phyloP scores from a whole-genome alignment of 495 filamentous ascomycete genomes.

The Neohortaea acidophila region DNA sequence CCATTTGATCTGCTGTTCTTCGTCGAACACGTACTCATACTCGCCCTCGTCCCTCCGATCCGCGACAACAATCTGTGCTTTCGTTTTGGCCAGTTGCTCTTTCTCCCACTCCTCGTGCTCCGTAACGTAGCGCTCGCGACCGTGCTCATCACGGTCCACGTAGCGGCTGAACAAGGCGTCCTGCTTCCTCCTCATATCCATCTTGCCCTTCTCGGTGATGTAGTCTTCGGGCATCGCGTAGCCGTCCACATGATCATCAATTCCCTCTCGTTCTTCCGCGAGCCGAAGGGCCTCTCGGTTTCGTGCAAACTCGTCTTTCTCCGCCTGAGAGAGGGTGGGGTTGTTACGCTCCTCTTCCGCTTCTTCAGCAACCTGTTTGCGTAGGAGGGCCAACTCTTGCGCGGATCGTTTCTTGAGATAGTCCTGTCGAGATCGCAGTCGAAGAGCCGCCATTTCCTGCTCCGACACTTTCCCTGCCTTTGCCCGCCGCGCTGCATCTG shows the following conservation, averaged over 20 bases:
- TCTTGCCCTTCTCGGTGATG: slow-evolving; percentile 81
- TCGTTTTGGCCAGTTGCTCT: slow-evolving; percentile 79
- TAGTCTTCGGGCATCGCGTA: slow-evolving; percentile 92
- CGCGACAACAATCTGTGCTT: slow-evolving; percentile 61
- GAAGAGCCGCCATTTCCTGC: slow-evolving; percentile 51
- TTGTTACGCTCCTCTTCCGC: slow-evolving; percentile 66
- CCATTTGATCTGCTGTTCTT: slow-evolving; percentile 76
- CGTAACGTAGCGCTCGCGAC: slow-evolving; percentile 78
- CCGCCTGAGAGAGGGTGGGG: slow-evolving; percentile 53
- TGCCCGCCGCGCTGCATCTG: slow-evolving; percentile 42
- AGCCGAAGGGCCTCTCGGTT: slow-evolving; percentile 77
- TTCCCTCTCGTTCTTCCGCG: slow-evolving; percentile 72
- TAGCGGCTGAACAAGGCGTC: slow-evolving; percentile 82
- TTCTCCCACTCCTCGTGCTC: slow-evolving; percentile 94
- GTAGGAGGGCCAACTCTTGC: slow-evolving; percentile 66
- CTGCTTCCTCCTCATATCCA: slow-evolving; percentile 78
- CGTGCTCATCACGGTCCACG: slow-evolving; percentile 74
- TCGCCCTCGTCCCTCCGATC: slow-evolving; percentile 72
- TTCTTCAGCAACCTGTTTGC: slow-evolving; percentile 88
- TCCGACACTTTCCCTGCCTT: slow-evolving; percentile 47
- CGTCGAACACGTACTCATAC: slow-evolving; percentile 91
- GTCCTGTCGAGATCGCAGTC: slow-evolving; percentile 73
- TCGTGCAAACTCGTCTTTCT: slow-evolving; percentile 81
- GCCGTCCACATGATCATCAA: slow-evolving; percentile 86
- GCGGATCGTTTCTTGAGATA: slow-evolving; percentile 87